These are phyloP conservation scores for Ceriops tagal DNA, from an alignment of 345 rosid species.

Conservation along the genomic window DNA sequence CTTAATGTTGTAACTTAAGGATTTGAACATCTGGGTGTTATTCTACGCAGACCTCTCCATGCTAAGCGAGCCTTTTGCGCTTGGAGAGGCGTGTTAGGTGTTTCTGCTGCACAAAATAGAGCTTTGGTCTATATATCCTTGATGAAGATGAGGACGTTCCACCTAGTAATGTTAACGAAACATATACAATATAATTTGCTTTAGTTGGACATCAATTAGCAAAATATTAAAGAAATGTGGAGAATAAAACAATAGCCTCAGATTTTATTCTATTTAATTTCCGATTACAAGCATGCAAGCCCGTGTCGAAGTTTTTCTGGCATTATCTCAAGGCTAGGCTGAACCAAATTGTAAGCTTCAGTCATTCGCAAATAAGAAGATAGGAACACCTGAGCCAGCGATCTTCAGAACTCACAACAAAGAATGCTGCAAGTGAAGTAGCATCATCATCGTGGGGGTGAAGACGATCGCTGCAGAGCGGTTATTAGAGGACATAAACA, in stretches of 20 bases:
- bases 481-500: background rate
- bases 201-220: background rate
- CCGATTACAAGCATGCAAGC: background rate
- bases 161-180: background rate
- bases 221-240: background rate
- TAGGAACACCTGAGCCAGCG: conserved; percentile 6
- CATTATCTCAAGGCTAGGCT: conserved; percentile 10
- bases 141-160: background rate
- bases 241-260: background rate
- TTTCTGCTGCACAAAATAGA: no score
- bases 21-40: background rate
- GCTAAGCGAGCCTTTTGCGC: no score
- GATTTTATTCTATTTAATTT: background rate
- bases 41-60: no score
- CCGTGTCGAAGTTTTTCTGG: conserved; percentile 8
- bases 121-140: no score
- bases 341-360: background rate
- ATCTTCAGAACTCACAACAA: background rate
- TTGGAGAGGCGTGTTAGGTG: background rate
- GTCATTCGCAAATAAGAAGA: background rate
- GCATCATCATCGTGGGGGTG: background rate
- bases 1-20: background rate
- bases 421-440: background rate
- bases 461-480: background rate
- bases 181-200: background rate